Percentiles rank a stretch among this genome's conserved stretches.
phyloP scores from a whole-genome alignment of 345 rosid genomes.

The Sapria himalayana region DNA sequence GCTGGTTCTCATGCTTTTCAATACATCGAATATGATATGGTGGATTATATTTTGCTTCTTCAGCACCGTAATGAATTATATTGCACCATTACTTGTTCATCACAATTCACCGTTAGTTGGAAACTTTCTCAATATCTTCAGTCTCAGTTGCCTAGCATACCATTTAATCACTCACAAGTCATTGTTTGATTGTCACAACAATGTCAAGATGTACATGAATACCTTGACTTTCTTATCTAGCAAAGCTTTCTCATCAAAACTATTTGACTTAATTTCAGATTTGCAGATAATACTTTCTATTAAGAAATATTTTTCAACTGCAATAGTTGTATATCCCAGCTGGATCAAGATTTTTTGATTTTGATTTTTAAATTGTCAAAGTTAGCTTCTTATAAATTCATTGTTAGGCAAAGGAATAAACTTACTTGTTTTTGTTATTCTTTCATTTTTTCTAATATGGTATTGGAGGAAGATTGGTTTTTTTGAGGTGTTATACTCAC shows the following conservation, averaged over 20 bases:
- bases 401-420: too few species aligned
- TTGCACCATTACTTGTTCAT: conserved; percentile 81
- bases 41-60: conserved; percentile 74
- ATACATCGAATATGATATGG: conserved; percentile 88
- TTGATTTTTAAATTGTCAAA: too few species aligned
- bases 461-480: too few species aligned
- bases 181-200: conserved; percentile 80
- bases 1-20: conserved; percentile 51
- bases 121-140: conserved; percentile 63
- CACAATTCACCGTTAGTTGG: conserved; percentile 55
- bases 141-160: conserved; percentile 87
- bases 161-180: conserved; percentile 83
- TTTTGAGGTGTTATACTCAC: too few species aligned
- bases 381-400: too few species aligned
- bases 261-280: conserved; percentile 65
- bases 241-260: conserved; percentile 68
- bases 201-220: conserved; percentile 87
- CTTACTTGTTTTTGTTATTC: too few species aligned
- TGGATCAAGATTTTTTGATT: too few species aligned
- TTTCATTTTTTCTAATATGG: too few species aligned
- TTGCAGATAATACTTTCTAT: conserved; percentile 77
- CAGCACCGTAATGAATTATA: conserved; percentile 81
- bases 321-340: too few species aligned
- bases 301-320: conserved; percentile 54
- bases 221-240: conserved; percentile 73